Base-by-base conservation (phyloP, 257 asterid genomes). In the Orobanche coerulescens region DNA sequence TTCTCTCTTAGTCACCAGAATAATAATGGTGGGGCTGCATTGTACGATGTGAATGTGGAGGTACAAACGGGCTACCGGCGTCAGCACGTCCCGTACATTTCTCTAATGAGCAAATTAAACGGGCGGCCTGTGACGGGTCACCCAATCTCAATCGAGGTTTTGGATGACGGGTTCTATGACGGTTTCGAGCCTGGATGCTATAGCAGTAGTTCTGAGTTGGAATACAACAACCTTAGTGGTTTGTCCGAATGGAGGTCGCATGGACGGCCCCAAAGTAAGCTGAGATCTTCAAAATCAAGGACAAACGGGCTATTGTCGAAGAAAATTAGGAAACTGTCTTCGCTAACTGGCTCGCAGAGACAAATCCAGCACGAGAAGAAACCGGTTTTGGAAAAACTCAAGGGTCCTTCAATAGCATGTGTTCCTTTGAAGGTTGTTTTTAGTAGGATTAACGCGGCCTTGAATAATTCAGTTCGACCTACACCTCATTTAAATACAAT, bases 61-160 rank as follows among this genome's bases (percentile, higher is more conserved):
- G 95, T 84, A 49, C 70, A 80, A 73, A 67, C 88, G 24, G 70
- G 80, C 73, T 64, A 65, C 60, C 84, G 78, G 59, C 84, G 85
- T 18, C 94, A 81, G 62, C 79, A 76, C 1, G 99, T 84, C 20
- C 95, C 97, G 0, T 86, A 74, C 58, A 78, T 89, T 13, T 93
- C 96, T 53, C 81, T 89, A 30, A 81, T 72, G 90, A 81, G 95
- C 94, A 89, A 83, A 75, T 46, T 76, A 11, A 74, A 51, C 26
- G 81, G 88, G 42, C 82, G 50, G 70, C 94, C 97, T 13, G 78
- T 93, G 57, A 64, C 76, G 2, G 99, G 99, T 24, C 89, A 93
- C 69, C 99, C 95, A 1, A 70, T 93, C 61, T 39, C 81, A 0
- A 70, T 87, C 15, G 92, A 89, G 69, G 81, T 71, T 18, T 57